A percentile compares a stretch with the other conserved stretches of the same genome.
Evolutionary conservation across 345 rosid species (phyloP).

Genomic region (Rhodamnia argentea): DNA sequence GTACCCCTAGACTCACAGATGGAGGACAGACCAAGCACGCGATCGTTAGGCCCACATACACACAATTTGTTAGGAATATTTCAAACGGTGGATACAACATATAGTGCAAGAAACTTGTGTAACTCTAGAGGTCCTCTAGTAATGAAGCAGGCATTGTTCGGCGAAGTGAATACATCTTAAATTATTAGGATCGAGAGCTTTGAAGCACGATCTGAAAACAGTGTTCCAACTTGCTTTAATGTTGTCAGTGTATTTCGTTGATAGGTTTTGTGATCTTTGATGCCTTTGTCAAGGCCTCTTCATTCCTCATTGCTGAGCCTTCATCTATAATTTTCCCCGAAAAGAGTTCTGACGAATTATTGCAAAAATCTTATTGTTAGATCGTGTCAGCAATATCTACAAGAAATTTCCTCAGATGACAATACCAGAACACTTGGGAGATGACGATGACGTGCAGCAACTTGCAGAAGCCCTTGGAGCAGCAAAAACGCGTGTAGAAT

Average conservation of each 20-base stretch:
- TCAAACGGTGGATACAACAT: not conserved
- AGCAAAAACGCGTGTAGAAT: slow-evolving; percentile 75
- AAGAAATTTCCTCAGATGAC: slow-evolving; percentile 74
- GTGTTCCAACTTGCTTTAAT: not conserved
- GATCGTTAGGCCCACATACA: not conserved
- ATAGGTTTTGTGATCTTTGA: not conserved
- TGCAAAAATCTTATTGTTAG: slow-evolving; percentile 35
- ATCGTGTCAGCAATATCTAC: slow-evolving; percentile 65
- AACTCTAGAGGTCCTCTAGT: not conserved
- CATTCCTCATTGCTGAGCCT: not conserved
- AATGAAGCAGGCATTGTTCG: not conserved
- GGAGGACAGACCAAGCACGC: not conserved
- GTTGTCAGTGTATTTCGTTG: not conserved
- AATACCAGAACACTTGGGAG: slow-evolving; percentile 58
- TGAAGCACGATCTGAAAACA: not conserved
- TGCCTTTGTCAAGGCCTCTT: not conserved
- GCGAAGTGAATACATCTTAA: not conserved
- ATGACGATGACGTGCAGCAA: slow-evolving; percentile 64
- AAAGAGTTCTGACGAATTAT: not conserved
- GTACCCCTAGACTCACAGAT: not conserved
- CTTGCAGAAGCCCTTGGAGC: slow-evolving; percentile 79
- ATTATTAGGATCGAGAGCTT: not conserved
- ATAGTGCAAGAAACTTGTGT: not conserved
- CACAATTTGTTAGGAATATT: not conserved
- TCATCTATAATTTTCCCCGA: not conserved